Evolutionary conservation across 257 asterid genomes (phyloP).

Genomic region (Solanum arcanum): DNA sequence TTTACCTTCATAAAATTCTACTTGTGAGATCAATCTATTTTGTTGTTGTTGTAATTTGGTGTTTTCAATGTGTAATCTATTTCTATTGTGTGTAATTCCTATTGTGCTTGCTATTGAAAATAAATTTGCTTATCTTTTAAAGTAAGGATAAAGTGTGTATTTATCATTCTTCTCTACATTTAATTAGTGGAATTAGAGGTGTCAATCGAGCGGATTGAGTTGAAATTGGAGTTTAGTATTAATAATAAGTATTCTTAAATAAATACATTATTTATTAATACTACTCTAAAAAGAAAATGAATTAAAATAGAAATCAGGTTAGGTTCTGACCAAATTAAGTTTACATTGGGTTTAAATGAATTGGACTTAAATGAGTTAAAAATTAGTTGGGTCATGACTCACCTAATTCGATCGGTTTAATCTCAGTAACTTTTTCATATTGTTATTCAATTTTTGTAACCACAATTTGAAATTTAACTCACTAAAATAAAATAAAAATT

Average conservation of each 20-base stretch:
- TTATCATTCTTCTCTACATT: too few relatives aligned
- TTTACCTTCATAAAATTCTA: too few relatives aligned
- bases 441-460: too few relatives aligned
- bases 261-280: too few relatives aligned
- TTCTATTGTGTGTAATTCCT: background rate
- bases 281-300: too few relatives aligned
- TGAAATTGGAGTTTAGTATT: background rate
- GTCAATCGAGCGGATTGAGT: background rate
- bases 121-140: background rate
- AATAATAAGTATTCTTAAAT: background rate
- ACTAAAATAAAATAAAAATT: too few relatives aligned
- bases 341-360: background rate
- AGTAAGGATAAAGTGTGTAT: background rate
- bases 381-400: background rate
- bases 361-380: too few relatives aligned
- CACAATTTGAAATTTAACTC: too few relatives aligned
- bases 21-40: too few relatives aligned
- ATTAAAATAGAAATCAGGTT: too few relatives aligned
- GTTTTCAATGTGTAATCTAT: background rate
- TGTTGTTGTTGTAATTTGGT: background rate
- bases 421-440: too few relatives aligned
- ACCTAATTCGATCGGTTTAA: rapidly evolving
- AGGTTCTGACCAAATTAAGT: rapidly evolving
- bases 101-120: background rate
- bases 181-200: background rate